These are phyloP conservation scores for Lunasporangiospora selenospora DNA, from an alignment of 192 early-diverging fungal species.

Conservation along the genomic window DNA sequence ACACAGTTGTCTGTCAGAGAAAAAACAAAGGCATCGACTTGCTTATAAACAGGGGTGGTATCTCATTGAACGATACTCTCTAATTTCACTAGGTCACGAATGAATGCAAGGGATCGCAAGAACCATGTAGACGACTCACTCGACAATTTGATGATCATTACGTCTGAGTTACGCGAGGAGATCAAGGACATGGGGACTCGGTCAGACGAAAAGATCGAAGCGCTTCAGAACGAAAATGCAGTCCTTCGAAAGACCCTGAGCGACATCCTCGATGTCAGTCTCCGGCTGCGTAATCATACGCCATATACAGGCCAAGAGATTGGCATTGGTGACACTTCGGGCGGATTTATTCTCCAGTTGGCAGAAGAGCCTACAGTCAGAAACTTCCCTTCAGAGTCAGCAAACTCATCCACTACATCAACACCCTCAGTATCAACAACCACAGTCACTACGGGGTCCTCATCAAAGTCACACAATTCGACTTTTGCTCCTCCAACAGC, in stretches of 20 bases:
- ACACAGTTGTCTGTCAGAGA: too few species aligned
- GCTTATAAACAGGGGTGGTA: not conserved
- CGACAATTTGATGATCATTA: constrained; percentile 57
- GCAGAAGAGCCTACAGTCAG: constrained; percentile 37
- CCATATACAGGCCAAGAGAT: constrained; percentile 49
- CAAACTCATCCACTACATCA: not conserved
- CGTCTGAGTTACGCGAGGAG: constrained; percentile 46
- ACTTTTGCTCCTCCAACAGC: not conserved
- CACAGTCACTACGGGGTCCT: not conserved
- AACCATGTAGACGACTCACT: constrained; percentile 61
- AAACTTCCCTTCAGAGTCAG: constrained; percentile 26
- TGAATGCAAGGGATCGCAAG: constrained; percentile 54
- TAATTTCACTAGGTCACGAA: constrained; percentile 48
- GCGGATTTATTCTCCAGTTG: constrained; percentile 41
- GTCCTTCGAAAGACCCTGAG: constrained; percentile 53
- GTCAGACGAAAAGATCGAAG: constrained; percentile 42
- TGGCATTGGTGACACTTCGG: constrained; percentile 30
- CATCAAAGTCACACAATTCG: not conserved
- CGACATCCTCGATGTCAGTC: constrained; percentile 55
- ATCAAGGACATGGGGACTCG: constrained; percentile 35
- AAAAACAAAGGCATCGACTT: constrained; percentile 40
- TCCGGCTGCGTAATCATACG: constrained; percentile 54
- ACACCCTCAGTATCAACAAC: not conserved
- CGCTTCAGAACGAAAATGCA: constrained; percentile 49
- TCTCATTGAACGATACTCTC: not conserved